phyloP scores from a whole-genome alignment of 768 basidiomycete species.

The Zangia roseola region DNA sequence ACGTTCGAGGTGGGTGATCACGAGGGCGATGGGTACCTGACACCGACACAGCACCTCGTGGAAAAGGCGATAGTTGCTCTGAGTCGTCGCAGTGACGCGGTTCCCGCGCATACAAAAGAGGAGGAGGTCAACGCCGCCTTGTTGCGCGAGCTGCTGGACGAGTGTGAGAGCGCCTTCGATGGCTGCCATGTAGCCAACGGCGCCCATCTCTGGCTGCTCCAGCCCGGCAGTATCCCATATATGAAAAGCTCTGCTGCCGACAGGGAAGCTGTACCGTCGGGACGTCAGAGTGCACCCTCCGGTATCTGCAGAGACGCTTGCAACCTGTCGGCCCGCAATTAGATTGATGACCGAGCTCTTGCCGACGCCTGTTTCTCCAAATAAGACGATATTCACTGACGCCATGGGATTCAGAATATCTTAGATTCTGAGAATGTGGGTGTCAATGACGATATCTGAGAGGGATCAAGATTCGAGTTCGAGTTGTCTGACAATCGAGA shows the following conservation, averaged over 20 bases:
- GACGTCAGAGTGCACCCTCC: constrained; percentile 35
- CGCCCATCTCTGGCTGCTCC: constrained; percentile 24
- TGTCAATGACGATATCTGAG: too few species aligned
- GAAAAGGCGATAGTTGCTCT: constrained; percentile 40
- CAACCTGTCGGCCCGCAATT: constrained; percentile 22
- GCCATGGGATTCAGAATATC: constrained; percentile 14
- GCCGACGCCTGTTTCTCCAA: constrained; percentile 40
- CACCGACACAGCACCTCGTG: constrained; percentile 38
- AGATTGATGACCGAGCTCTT: constrained; percentile 34
- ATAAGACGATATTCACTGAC: constrained; percentile 39
- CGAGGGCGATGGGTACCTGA: constrained; percentile 28
- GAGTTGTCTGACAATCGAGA: background rate
- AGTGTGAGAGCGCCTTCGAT: constrained; percentile 30
- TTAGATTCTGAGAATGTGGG: background rate
- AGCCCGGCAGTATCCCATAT: constrained; percentile 36
- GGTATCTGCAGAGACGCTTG: constrained; percentile 21
- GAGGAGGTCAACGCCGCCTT: constrained; percentile 39
- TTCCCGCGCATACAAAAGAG: constrained; percentile 40
- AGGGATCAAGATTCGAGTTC: background rate
- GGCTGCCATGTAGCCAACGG: constrained; percentile 23
- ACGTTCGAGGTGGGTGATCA: constrained; percentile 39
- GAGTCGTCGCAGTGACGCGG: constrained; percentile 33
- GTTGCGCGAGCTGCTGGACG: constrained; percentile 30
- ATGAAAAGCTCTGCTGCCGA: constrained; percentile 12
- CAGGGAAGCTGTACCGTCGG: constrained; percentile 22